Percentiles rank a stretch among this genome's conserved stretches.
Conservation (phyloP, 139 green algal genomes). For the Diplosphaera chodatii region DNA sequence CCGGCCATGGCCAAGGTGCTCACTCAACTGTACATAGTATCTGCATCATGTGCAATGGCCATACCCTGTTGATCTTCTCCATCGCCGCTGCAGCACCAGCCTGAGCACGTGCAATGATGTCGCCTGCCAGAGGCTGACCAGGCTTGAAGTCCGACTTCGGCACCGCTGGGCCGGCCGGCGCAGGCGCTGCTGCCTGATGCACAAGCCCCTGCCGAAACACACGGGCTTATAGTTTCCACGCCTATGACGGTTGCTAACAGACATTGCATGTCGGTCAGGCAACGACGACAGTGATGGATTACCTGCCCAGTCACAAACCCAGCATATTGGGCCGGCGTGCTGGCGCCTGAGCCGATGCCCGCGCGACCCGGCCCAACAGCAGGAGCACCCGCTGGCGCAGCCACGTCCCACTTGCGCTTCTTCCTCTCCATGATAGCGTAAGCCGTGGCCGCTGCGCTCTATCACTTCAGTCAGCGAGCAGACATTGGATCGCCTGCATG, state of each 20-base stretch:
- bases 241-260: no score
- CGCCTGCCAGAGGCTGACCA: constrained; percentile 1
- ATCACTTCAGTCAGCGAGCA: no score
- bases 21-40: no score
- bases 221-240: no score
- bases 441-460: no score
- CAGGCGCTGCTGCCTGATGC: not conserved
- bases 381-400: not conserved
- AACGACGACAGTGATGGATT: no score
- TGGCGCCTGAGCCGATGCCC: not conserved
- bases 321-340: not conserved
- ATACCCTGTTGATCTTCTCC: constrained; percentile 18
- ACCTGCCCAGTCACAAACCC: constrained; percentile 10
- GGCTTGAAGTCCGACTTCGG: not conserved
- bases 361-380: not conserved
- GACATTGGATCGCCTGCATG: no score
- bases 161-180: not conserved
- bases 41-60: no score
- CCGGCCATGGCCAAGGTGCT: no score
- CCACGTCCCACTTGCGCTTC: constrained; percentile 24
- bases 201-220: constrained; percentile 3
- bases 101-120: constrained; percentile 12
- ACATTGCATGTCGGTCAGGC: no score
- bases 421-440: constrained; percentile 1
- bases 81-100: constrained; percentile 15